Conservation (phyloP, 192 early-diverging fungal genomes). For the Coemansia reversa region DNA sequence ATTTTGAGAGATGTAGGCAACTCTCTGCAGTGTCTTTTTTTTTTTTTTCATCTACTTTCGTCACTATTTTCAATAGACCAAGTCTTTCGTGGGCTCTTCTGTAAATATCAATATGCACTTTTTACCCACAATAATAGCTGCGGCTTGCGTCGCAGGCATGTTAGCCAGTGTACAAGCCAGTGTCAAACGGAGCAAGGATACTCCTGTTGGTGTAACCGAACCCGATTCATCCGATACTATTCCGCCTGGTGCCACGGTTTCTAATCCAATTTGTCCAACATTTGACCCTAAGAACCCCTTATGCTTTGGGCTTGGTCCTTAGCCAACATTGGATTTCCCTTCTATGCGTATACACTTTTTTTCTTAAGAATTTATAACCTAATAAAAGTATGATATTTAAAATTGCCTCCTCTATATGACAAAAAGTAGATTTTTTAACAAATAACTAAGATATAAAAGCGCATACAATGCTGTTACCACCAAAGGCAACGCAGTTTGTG, state of each 20-base stretch:
- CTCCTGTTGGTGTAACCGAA: background rate
- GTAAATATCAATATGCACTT: background rate
- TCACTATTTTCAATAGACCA: too few species aligned
- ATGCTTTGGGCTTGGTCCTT: conserved; percentile 37
- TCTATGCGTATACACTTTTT: too few species aligned
- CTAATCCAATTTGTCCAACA: conserved; percentile 42
- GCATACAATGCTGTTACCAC: conserved; percentile 18
- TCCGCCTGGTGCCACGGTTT: background rate
- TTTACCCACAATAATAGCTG: background rate
- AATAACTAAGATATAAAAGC: conserved; percentile 2
- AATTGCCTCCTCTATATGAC: background rate
- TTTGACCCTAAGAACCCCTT: conserved; percentile 32
- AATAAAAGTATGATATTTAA: background rate
- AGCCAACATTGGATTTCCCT: background rate
- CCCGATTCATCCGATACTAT: background rate
- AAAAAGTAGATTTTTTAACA: background rate
- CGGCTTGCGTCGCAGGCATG: background rate
- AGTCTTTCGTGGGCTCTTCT: too few species aligned
- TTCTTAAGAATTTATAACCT: too few species aligned
- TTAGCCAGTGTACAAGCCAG: background rate
- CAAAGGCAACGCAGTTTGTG: conserved; percentile 21
- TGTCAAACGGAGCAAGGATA: background rate
- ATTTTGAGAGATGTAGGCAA: too few species aligned
- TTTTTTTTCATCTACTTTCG: too few species aligned
- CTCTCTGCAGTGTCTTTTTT: too few species aligned